A percentile compares a stretch with the other conserved stretches of the same genome.
Conservation (phyloP, 2,329 filamentous ascomycete species). For the Hymenoscyphus infarciens region DNA sequence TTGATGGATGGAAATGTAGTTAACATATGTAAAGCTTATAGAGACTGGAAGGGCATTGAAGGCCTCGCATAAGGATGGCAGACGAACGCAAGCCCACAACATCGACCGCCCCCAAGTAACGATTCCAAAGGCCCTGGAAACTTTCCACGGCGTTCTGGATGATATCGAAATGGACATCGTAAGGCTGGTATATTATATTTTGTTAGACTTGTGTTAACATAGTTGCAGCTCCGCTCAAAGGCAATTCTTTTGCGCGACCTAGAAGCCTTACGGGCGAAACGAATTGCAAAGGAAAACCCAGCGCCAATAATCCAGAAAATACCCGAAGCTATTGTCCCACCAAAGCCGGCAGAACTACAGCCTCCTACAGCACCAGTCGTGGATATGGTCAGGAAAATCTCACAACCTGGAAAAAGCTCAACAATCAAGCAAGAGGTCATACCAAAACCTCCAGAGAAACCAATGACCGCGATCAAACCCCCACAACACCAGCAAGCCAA, state of each 20-base stretch:
- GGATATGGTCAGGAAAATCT: neutral
- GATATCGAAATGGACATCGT: conserved; percentile 57
- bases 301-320: conserved; percentile 8
- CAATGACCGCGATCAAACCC: conserved; percentile 1
- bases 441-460: conserved; percentile 19
- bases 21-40: conserved; percentile 45
- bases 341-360: neutral
- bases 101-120: conserved; percentile 25
- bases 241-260: conserved; percentile 54
- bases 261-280: conserved; percentile 36
- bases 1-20: neutral
- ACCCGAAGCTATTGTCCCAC: conserved; percentile 9
- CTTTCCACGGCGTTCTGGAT: conserved; percentile 49
- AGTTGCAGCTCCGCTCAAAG: conserved; percentile 48
- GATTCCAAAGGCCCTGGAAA: conserved; percentile 32
- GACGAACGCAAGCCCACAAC: conserved; percentile 36
- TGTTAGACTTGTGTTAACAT: conserved; percentile 10
- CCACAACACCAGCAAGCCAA: conserved; percentile 15
- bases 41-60: conserved; percentile 57
- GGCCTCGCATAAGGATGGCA: conserved; percentile 45
- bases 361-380: neutral
- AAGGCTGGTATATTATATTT: conserved; percentile 25
- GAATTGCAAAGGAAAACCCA: conserved; percentile 31
- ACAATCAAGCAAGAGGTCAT: conserved; percentile 24
- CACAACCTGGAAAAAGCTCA: conserved; percentile 7